Base-by-base conservation (phyloP, 257 asterid genomes). In the Lycium barbarum region DNA sequence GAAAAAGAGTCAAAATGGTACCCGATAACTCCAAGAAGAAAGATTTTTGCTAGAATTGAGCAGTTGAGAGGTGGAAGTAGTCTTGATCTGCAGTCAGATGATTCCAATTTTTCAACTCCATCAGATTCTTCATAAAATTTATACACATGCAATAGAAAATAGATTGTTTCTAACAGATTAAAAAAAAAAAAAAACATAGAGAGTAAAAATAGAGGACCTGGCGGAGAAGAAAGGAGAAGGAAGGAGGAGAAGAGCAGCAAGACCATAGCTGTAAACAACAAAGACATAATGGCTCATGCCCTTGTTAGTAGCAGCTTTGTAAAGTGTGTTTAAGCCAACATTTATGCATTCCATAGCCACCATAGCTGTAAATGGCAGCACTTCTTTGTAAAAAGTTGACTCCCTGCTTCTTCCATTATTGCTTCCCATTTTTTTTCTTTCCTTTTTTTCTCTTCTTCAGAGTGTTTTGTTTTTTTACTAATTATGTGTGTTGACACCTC, bases 261-360 rank as follows among this genome's bases (percentile, higher is more conserved):
- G 84, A 86, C 88, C 93, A 87, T 95, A 93, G 86, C 95, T 92
- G 86, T 92, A 95, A 82, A 91, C 96, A 57, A 95, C 84, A 90
- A 94, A 95, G 54, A 95, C 97, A 88, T 91, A 92, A 78, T 91
- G 91, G 86, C 96, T 95, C 98, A 95, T 93, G 86, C 96, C 93
- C 62, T 68, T 79, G 70, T 59, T 80, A 17, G 97, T 90, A 83
- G 98, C 98, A 71, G 93, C 84, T 66, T 95, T 95, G 94, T 88
- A 95, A 79, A 95, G 91, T 2, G 98, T 95, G 90, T 95, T 93
- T 79, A 95, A 93, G 35, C 92, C 93, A 55, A 95, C 98, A 94
- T 93, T 92, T 38, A 90, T 86, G 84, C 93, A 90, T 84, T 95
- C 97, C 95, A 92, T 92, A 58, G 87, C 54, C 35, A 94, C 95